Conservation (phyloP, 805 yeast species). For the Metschnikowia santaceciliae region DNA sequence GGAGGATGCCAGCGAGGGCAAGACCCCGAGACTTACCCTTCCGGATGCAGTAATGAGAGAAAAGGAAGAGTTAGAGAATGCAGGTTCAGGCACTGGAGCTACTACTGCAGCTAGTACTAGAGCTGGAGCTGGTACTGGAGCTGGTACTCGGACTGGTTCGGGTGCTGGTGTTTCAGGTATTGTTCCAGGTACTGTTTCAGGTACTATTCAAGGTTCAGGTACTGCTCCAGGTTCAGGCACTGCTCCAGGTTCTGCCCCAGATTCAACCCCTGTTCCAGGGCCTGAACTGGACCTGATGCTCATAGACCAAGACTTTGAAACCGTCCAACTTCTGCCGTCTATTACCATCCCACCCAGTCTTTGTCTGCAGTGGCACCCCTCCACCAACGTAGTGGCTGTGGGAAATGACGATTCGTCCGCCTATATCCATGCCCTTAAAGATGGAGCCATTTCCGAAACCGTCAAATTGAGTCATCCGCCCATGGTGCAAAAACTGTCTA, state of each 20-base stretch:
- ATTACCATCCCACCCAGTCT: conserved; percentile 42
- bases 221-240: not conserved
- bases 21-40: conserved; percentile 23
- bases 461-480: conserved; percentile 37
- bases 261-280: not conserved
- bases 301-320: conserved; percentile 14
- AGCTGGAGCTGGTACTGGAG: no score
- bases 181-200: no score
- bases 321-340: conserved; percentile 36
- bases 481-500: conserved; percentile 13
- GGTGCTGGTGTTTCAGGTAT: no score
- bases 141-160: no score
- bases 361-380: conserved; percentile 57
- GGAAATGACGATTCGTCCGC: conserved; percentile 51
- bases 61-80: conserved; percentile 18
- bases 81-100: not conserved
- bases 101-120: no score
- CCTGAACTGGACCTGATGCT: no score
- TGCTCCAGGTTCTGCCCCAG: not conserved
- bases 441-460: conserved; percentile 27
- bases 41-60: conserved; percentile 52
- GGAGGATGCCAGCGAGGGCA: conserved; percentile 48
- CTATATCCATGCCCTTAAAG: conserved; percentile 35
- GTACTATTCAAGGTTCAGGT: not conserved
- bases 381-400: conserved; percentile 45